phyloP scores from a whole-genome alignment of 116 monocot species.

The Papilionanthe hybrid region DNA sequence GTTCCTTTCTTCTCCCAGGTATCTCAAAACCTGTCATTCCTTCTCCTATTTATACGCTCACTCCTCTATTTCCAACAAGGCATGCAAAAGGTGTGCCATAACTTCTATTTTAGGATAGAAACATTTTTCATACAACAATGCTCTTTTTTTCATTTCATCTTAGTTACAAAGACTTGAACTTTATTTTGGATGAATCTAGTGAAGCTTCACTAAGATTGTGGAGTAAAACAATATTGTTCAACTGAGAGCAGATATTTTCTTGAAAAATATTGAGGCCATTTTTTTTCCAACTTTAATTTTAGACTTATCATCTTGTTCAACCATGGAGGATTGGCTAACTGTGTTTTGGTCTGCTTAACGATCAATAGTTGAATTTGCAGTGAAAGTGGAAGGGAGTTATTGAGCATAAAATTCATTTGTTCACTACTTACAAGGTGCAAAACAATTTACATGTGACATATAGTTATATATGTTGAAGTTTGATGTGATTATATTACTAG shows the following conservation, averaged over 20 bases:
- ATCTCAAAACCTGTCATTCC: not conserved
- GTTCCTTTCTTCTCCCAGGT: constrained; percentile 85
- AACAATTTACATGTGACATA: too few species aligned
- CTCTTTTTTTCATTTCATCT: not conserved
- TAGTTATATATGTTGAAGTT: too few species aligned
- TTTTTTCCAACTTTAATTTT: too few species aligned
- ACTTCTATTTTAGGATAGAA: not conserved
- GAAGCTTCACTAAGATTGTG: not conserved
- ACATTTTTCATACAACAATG: not conserved
- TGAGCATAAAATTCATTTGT: too few species aligned
- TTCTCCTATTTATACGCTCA: not conserved
- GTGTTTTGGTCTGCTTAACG: too few species aligned
- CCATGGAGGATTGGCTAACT: too few species aligned
- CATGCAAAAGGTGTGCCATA: not conserved
- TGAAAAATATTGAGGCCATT: too few species aligned
- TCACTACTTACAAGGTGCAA: too few species aligned
- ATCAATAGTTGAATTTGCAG: too few species aligned
- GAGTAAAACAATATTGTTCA: not conserved
- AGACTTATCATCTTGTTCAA: too few species aligned
- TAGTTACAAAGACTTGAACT: not conserved
- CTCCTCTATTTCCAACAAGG: not conserved
- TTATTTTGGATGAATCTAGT: not conserved
- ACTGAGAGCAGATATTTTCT: not conserved
- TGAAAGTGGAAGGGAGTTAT: too few species aligned
- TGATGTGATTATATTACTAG: too few species aligned